Base-by-base conservation (phyloP, 352 stramenopile genomes). In the Globisporangium barbulae region DNA sequence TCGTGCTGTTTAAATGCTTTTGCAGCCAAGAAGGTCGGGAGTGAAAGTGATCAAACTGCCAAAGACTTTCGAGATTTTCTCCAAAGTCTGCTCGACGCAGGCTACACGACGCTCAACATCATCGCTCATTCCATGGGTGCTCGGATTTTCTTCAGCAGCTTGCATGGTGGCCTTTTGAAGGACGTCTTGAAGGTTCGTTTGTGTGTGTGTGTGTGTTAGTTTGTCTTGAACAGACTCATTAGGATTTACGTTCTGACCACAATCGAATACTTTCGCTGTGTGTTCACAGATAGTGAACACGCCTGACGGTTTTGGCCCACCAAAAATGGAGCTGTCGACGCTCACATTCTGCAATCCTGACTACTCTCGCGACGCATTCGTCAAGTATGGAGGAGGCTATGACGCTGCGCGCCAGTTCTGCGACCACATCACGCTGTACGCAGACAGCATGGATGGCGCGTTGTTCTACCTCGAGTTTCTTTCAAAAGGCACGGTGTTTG, bases 341-440 rank as follows among this genome's bases (percentile, higher is more conserved):
- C 81, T 96, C 3, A 94, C 78, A 8, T 83, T 96, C 48, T 74
- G 81, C 41, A 94, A 96, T 48, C 82, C 87, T 8, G 85, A 94
- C 67, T 96, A 91, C 59, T 76, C 85, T 13, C 68, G 84, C 9
- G 66, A 76, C 17, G 76, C 78, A 28, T 96, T 94, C 39, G 69
- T 75, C 5, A 76, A 84, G 33, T 79, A 81, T 44, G 82, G 78
- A 19, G 78, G 78, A 59, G 73, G 61, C 0, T 96, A 91, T 44
- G 70, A 78, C 25, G 68, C 69, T 1, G 69, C 88, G 15, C 81
- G 79, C 10, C 72, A 71, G 12, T 85, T 91, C 35, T 86, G 75
- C 56, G 69, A 71, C 17, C 72, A 79, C 53, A 86, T 96, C 33
- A 94, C 85, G 17, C 63, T 96, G 2, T 85, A 92, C 42, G 88